Conservation (phyloP, 345 rosid species). For the Punica granatum region DNA sequence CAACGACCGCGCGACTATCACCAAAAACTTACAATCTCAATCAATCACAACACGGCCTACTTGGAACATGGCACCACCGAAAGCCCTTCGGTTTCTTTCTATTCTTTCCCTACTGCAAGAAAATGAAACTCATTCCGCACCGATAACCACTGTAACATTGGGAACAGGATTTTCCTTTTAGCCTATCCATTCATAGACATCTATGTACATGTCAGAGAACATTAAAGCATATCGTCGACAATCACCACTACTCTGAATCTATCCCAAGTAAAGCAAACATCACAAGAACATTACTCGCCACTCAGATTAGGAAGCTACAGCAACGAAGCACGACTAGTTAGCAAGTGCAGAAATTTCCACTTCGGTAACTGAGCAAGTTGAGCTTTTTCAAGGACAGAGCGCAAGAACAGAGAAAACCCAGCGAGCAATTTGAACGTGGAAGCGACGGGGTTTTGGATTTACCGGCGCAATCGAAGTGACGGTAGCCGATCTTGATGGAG, state of each 20-base stretch:
- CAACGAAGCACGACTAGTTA: not conserved
- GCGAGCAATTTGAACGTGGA: not conserved
- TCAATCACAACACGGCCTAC: too few relatives aligned
- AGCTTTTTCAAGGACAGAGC: not conserved
- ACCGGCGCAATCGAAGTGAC: slow-evolving; percentile 96
- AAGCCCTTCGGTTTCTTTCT: too few relatives aligned
- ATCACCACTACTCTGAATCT: not conserved
- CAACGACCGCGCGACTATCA: too few relatives aligned
- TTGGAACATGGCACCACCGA: too few relatives aligned
- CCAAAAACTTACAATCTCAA: too few relatives aligned
- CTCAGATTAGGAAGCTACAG: not conserved
- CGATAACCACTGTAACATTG: too few relatives aligned
- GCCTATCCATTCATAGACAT: too few relatives aligned
- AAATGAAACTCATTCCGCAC: not conserved
- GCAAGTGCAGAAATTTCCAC: not conserved
- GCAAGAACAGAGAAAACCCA: not conserved
- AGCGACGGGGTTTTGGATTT: not conserved
- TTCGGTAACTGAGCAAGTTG: not conserved
- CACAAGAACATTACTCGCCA: not conserved
- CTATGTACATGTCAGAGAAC: too few relatives aligned
- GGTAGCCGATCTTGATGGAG: slow-evolving; percentile 79
- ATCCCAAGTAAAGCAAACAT: not conserved
- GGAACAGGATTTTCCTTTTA: too few relatives aligned
- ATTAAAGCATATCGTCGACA: not conserved
- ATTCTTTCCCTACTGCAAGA: too few relatives aligned